Base-by-base conservation (phyloP, 306 rosid genomes). In the Cucumis melo region DNA sequence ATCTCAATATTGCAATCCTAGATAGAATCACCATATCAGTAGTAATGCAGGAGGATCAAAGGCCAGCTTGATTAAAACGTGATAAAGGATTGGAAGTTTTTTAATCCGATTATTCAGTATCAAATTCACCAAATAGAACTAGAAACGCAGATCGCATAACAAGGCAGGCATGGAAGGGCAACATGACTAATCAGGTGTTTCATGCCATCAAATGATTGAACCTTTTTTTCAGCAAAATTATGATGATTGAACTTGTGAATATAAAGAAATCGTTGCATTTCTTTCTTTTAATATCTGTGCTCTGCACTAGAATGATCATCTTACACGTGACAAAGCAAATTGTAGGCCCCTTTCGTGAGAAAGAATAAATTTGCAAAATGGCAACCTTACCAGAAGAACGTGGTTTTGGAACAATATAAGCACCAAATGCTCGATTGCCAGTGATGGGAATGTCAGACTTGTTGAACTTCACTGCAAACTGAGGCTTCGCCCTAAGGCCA, bases 401-500 rank as follows among this genome's bases (percentile, higher is more conserved):
- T 79, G 96, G 91, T 48, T 79, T 83, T 10, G 89, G 91, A 61
- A 82, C 88, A 62, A 86, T 42, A 77, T 89, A 91, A 59, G 97
- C 97, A 74, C 97, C 98, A 82, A 84, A 94, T 46, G 98, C 97
- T 70, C 96, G 86, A 77, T 87, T 79, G 55, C 88, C 84, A 62
- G 82, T 85, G 42, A 76, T 64, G 23, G 95, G 98, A 81, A 94
- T 81, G 78, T 94, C 96, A 77, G 96, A 91, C 90, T 87, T 66
- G 38, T 89, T 90, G 59, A 89, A 68, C 89, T 82, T 89, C 73
- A 90, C 96, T 4, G 91, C 88, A 79, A 94, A 90, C 82, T 84
- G 88, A 60, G 97, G 96, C 76, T 92, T 90, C 66, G 84, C 95
- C 76, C 84, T 90, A 63, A 91, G 57, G 27, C 99, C 97, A 50